Base-by-base conservation (phyloP, 257 asterid genomes). In the Anisodus tanguticus region DNA sequence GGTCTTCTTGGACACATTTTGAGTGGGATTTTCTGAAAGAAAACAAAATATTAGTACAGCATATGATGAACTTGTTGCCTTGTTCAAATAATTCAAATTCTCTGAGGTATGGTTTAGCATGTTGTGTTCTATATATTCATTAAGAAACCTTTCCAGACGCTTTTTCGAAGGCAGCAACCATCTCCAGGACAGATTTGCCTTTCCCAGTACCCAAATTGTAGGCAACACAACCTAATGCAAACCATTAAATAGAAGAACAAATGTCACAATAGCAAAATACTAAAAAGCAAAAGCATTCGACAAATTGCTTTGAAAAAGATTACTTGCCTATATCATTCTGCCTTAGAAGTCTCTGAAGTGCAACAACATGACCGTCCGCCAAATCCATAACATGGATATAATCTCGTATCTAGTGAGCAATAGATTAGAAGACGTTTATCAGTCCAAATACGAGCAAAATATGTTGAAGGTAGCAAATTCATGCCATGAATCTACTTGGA, bases 351-450 rank as follows among this genome's bases (percentile, higher is more conserved):
- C 92, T 92, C 90, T 91, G 91, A 60, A 96, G 89, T 12, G 99
- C 95, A 86, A 90, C 97, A 74, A 96, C 97, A 82, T 96, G 99
- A 69, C 98, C 99, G 26, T 96, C 98, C 8, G 99, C 99, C 81
- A 96, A 89, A 90, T 96, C 99, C 98, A 94, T 93, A 35, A 96
- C 99, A 87, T 96, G 99, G 87, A 96, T 96, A 90, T 96, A 96
- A 83, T 96, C 99, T 80, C 99, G 91, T 54, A 96, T 87, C 99
- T 96, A 92, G 64, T 35, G 31, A 77, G 26, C 19, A 77, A 31
- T 15, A 77, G 64, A 53, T 77, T 31, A 53, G 7, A 77, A 8
- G 53, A 26, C 8, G 12, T 77, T 53, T 53, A 77, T 8, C 31
- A 76, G 82, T 53, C 13, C 1, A 13, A 53, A 15, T 31, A 31